phyloP scores from a whole-genome alignment of 441 rosid species.

The Flueggea neowawraea region DNA sequence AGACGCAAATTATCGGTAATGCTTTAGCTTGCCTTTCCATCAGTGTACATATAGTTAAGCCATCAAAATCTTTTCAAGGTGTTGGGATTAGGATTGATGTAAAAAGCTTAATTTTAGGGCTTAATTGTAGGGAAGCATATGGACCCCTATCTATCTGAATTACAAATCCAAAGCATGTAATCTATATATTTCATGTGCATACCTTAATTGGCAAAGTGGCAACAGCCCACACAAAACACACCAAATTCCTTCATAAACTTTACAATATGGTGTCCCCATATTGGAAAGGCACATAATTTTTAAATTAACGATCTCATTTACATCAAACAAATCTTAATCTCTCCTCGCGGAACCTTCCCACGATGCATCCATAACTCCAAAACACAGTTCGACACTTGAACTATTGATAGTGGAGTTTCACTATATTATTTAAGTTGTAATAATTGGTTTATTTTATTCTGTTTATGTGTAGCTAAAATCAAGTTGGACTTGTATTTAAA shows the following conservation, averaged over 20 bases:
- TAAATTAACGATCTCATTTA: neutral
- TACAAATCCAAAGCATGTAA: neutral
- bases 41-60: neutral
- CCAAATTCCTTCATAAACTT: too few species aligned
- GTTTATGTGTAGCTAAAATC: too few species aligned
- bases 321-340: neutral
- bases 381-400: neutral
- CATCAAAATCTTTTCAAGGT: neutral
- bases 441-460: neutral
- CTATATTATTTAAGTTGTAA: neutral
- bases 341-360: neutral
- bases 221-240: too few species aligned
- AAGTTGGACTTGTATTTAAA: too few species aligned
- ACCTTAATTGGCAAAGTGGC: neutral
- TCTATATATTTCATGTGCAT: neutral
- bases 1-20: neutral
- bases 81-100: neutral
- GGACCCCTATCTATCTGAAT: neutral
- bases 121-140: neutral
- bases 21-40: neutral
- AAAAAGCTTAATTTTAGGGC: neutral
- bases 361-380: neutral
- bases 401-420: neutral
- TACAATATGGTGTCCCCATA: too few species aligned
- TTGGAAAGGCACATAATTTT: too few species aligned